Evolutionary conservation across 352 stramenopile genomes (phyloP).

Genomic region (Pythium brachiatum): DNA sequence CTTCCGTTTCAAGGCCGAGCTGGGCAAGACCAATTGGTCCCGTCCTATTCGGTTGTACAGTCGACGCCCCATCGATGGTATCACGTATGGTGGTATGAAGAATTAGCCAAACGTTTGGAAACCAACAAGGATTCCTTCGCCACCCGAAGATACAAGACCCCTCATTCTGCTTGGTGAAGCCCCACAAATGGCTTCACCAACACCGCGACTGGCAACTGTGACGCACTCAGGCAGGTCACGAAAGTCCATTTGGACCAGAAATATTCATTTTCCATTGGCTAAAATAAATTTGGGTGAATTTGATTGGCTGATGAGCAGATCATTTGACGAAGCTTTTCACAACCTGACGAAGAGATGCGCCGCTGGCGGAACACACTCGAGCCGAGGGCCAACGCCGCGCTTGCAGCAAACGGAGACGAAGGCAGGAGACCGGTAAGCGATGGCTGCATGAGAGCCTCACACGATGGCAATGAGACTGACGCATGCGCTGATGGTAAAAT

Average conservation of each 20-base stretch:
- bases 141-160: no score
- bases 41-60: constrained; percentile 73
- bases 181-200: not conserved
- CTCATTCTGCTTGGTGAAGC: no score
- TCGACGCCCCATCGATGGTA: constrained; percentile 16
- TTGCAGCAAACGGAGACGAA: not conserved
- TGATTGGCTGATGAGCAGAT: constrained; percentile 17
- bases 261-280: constrained; percentile 3
- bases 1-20: constrained; percentile 56
- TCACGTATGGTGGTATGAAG: not conserved
- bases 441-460: not conserved
- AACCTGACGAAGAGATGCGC: not conserved
- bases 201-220: not conserved
- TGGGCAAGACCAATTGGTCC: constrained; percentile 85
- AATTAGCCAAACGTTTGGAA: no score
- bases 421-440: not conserved
- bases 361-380: not conserved
- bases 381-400: not conserved
- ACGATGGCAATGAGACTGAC: not conserved
- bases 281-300: not conserved
- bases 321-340: constrained; percentile 2
- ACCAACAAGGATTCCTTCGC: no score
- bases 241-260: not conserved
- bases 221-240: constrained; percentile 1
- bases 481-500: not conserved